Evolutionary conservation across 495 filamentous ascomycete species (phyloP), one percentile per base, ranked within the genome.

Genomic region (Emericellopsis terricola): DNA sequence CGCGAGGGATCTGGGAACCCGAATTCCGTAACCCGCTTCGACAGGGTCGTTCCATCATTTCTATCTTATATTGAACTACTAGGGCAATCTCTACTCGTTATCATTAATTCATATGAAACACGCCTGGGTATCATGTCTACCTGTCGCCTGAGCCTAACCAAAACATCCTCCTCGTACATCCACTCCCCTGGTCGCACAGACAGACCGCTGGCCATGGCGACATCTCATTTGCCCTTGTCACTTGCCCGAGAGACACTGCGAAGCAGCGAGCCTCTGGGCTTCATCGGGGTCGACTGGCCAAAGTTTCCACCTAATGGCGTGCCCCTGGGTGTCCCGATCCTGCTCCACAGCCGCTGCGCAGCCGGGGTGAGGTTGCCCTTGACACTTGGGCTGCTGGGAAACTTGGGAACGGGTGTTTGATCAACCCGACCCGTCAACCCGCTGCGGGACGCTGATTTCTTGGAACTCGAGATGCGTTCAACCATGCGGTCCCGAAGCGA

Each of bases 401-500:
- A 93, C 38, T 62, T 74, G 14, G 83, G 86, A 13, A 78, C 73
- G 10, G 63, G 59, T 21, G 65, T 70, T 33, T 60, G 55, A 5
- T 72, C 68, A 4, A 71, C 65, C 43, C 61, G 74, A 8, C 67
- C 71, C 3, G 52, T 68, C 46, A 58, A 46, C 23, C 67, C 64
- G 30, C 53, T 42, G 39, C 56, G 55, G 4, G 58, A 50, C 13
- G 56, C 59, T 4, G 48, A 52, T 15, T 81, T 65, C 47, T 82
- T 86, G 9, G 64, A 73, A 51, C 77, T 76, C 1, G 76, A 74
- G 0, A 80, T 78, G 31, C 71, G 69, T 37, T 96, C 89, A 4
- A 97, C 91, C 74, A 97, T 84, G 13, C 76, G 72, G 47, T 87
- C 73, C 54, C 91, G 89, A 9, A 94, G 59, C 34, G 71, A 71